Base-by-base conservation (phyloP, 208 protist genomes). In the Porcisia deanei region DNA sequence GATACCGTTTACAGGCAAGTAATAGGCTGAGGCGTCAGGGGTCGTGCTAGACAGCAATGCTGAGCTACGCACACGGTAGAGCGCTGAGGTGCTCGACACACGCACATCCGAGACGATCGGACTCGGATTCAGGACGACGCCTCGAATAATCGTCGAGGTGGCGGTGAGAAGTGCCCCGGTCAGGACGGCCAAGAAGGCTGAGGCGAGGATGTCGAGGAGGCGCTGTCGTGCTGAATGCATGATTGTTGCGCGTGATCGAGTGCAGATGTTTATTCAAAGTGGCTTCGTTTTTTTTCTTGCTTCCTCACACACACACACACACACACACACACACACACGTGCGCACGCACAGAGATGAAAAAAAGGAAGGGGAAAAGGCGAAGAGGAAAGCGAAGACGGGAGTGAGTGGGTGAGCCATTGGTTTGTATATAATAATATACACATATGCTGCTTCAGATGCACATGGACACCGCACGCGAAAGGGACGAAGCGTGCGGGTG, bases 191-290 rank as follows among this genome's bases (percentile, higher is more conserved):
- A 79, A 76, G 18, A 92, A 1, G 37, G 79, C 54, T 12, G 77
- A 69, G 30, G 87, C 82, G 5, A 79, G 16, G 52, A 92, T 86
- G 68, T 87, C 85, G 43, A 64, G 59, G 18, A 82, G n/a, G 39
- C 91, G 91, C 63, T 83, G 74, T 6, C 82, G 77, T 49, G 87
- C 77, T n/a, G 76, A 81, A 55, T 88, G 75, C 88, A 93, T 94
- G 22, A 52, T 39, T 52, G 8, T 61, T 68, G 30, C 30, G 30
- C 22, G 30, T 16, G 63, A 8, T 14, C n/a, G 22, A 9, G 63
- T 49, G 63, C 9, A 34, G 58, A 61, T 37, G 18, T n/a, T 34
- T 10, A n/a, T 39, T 4, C n/a, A 14, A 20, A 9, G 9, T 34
- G 58, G 34, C 10, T 45, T 43, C 20, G 8, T 9, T 30, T 14